phyloP scores from a whole-genome alignment of 1,284 basidiomycete species.

The Kwoniella shivajii region DNA sequence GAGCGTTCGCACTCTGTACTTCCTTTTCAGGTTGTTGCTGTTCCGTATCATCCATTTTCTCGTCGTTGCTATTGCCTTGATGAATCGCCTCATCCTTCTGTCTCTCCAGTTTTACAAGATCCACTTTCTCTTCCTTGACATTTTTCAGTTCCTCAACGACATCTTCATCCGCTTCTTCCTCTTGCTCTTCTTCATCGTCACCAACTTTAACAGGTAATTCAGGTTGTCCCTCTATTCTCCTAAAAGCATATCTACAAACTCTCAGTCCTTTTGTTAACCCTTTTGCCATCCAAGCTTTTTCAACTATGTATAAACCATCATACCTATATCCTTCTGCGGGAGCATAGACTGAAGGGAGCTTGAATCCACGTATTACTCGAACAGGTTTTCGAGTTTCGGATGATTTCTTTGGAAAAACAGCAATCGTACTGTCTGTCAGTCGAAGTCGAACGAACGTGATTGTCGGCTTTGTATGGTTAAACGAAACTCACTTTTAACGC shows the following conservation, averaged over 20 bases:
- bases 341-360: conserved; percentile 44
- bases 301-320: conserved; percentile 54
- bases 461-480: background rate
- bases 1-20: too few relatives aligned
- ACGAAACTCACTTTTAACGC: conserved; percentile 34
- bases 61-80: background rate
- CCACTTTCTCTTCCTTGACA: too few relatives aligned
- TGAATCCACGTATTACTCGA: conserved; percentile 56
- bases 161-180: conserved; percentile 20
- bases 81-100: background rate
- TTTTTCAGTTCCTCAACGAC: too few relatives aligned
- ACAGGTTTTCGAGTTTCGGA: conserved; percentile 52
- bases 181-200: conserved; percentile 13
- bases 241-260: conserved; percentile 47
- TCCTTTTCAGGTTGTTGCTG: background rate
- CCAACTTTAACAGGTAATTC: conserved; percentile 21
- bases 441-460: background rate
- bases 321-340: conserved; percentile 52
- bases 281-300: conserved; percentile 46
- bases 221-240: conserved; percentile 36
- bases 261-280: conserved; percentile 41
- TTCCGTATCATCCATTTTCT: background rate
- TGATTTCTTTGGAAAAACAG: conserved; percentile 23
- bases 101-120: background rate
- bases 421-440: background rate